Base-by-base conservation (phyloP, 164 flowering plant species). In the Liquidambar formosana region DNA sequence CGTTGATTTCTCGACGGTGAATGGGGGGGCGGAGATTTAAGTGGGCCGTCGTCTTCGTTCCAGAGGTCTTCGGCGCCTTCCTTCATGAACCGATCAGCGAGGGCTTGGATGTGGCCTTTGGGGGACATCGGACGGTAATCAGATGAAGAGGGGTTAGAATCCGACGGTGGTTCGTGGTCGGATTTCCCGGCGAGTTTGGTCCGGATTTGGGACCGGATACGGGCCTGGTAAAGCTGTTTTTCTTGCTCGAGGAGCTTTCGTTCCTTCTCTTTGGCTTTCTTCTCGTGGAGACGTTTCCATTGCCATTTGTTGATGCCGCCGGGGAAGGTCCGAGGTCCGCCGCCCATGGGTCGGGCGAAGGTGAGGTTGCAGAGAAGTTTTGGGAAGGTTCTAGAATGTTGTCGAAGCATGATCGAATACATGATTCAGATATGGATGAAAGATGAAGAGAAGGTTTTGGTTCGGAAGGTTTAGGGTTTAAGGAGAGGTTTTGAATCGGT, bases 251-350 rank as follows among this genome's bases (percentile, higher is more conserved):
- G 88, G 21, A 95, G 94, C 27, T 83, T 80, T 14, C 73, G 79
- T 65, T 96, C 98, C 66, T 96, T 96, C 73, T 96, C 97, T 59
- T 63, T 78, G 44, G 98, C 98, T 68, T 86, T 89, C 75, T 96
- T 93, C 84, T 96, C 97, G 79, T 96, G 98, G 54, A 93, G 71
- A 19, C 99, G 92, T 73, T 93, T 96, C 98, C 97, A 96, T 58
- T 96, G 95, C 99, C 98, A 93, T 73, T 93, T 93, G 91, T 89
- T 96, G 65, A 96, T 71, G 3, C 99, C 99, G 66, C 96, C 97
- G 1, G 98, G 98, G 74, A 93, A 96, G 9, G 98, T 93, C 26
- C 98, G 84, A 3, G 96, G 97, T 4, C 98, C 98, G 43, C 99
- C 97, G 33, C 99, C 98, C 99, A 96, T 96, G 60, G 64, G 47